Evolutionary conservation across 768 basidiomycete species (phyloP).

Genomic region (Boletus subcaerulescens): DNA sequence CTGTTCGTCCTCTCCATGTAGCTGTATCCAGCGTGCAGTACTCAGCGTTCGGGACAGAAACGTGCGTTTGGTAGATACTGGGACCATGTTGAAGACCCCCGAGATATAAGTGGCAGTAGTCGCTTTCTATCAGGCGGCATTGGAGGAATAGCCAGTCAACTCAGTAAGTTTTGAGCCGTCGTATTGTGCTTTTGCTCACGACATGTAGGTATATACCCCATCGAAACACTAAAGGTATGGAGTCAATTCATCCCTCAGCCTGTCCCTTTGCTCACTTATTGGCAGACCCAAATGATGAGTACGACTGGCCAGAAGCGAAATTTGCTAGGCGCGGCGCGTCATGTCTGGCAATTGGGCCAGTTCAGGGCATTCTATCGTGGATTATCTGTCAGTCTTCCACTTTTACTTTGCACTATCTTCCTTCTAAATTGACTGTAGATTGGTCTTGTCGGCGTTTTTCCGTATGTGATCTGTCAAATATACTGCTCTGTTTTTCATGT

Average conservation of each 20-base stretch:
- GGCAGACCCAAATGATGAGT: slow-evolving; percentile 95
- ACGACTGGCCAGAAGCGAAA: slow-evolving; percentile 61
- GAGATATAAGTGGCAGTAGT: slow-evolving; percentile 87
- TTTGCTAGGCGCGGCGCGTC: slow-evolving; percentile 59
- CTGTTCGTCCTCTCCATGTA: slow-evolving; percentile 51
- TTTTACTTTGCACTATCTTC: slow-evolving; percentile 6
- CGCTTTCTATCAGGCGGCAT: slow-evolving; percentile 95
- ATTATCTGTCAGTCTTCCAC: slow-evolving; percentile 63
- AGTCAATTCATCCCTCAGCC: not conserved
- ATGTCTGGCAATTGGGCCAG: slow-evolving; percentile 78
- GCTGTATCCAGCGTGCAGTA: slow-evolving; percentile 10
- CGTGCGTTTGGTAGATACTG: slow-evolving; percentile 88
- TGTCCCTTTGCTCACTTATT: slow-evolving; percentile 2
- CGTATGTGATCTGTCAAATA: slow-evolving; percentile 46
- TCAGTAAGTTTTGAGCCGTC: slow-evolving; percentile 53
- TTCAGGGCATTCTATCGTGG: slow-evolving; percentile 88
- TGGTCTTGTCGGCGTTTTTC: slow-evolving; percentile 94
- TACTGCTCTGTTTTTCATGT: slow-evolving; percentile 2
- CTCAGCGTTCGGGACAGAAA: slow-evolving; percentile 58
- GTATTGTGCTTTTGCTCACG: slow-evolving; percentile 15
- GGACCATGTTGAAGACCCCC: slow-evolving; percentile 85
- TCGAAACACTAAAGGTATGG: slow-evolving; percentile 89
- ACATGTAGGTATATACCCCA: slow-evolving; percentile 83
- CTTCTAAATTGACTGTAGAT: slow-evolving; percentile 50
- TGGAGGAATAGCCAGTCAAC: slow-evolving; percentile 91